A percentile compares a stretch with the other conserved stretches of the same genome.
Conservation (phyloP, 2,329 filamentous ascomycete species). For the Trichoderma afroharzianum region DNA sequence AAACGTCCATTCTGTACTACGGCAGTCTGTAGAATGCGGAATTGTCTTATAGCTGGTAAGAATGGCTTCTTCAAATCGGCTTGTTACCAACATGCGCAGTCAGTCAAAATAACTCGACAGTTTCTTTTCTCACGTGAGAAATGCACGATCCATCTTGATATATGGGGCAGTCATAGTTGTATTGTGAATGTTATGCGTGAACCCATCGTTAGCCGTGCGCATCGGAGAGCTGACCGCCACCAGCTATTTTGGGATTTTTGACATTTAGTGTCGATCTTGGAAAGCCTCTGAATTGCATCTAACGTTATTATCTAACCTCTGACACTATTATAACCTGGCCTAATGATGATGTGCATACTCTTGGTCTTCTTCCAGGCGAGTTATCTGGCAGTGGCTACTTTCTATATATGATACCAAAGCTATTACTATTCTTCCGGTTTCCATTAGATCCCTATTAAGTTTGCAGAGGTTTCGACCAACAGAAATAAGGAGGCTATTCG, state of each 20-base stretch:
- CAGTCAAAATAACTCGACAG: background rate
- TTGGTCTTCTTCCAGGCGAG: background rate
- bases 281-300: background rate
- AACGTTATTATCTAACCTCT: background rate
- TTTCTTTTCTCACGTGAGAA: background rate
- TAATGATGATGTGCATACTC: background rate
- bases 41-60: background rate
- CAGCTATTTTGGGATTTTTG: background rate
- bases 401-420: too few relatives aligned
- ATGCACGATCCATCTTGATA: background rate
- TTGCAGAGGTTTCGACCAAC: too few relatives aligned
- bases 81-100: background rate
- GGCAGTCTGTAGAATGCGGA: background rate
- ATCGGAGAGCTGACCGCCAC: background rate
- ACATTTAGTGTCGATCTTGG: background rate
- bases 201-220: background rate
- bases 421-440: too few relatives aligned
- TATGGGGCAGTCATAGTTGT: background rate
- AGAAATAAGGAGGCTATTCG: too few relatives aligned
- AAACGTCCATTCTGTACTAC: background rate
- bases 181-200: background rate
- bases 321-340: background rate
- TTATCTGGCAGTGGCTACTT: background rate
- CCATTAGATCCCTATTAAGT: too few relatives aligned
- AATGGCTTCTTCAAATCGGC: background rate